A percentile compares a stretch with the other conserved stretches of the same genome.
Conservation (phyloP, 78 protist genomes). For the Chrysochromulina parva region DNA sequence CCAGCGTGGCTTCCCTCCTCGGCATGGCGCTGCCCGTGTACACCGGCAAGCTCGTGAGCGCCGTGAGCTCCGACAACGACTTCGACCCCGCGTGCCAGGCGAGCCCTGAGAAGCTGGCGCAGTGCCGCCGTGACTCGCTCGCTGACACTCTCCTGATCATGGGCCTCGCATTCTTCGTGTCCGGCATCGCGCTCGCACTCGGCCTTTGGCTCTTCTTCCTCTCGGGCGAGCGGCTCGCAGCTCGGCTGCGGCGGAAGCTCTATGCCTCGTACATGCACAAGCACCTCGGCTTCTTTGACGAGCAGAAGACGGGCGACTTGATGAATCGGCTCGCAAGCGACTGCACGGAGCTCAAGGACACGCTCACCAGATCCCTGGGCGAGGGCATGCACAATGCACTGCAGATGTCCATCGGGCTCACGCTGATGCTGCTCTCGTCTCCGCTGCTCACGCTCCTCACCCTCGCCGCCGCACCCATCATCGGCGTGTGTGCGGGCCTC, state of each 20-base stretch:
- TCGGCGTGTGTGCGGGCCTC: neutral
- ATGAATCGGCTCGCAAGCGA: conserved; percentile 49
- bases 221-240: conserved; percentile 15
- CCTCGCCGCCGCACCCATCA: conserved; percentile 30
- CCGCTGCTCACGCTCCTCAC: conserved; percentile 32
- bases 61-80: too few relatives aligned
- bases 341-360: neutral
- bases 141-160: neutral
- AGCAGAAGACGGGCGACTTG: conserved; percentile 83
- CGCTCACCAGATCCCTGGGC: neutral
- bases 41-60: too few relatives aligned
- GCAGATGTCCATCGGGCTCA: neutral
- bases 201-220: neutral
- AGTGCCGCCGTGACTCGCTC: too few relatives aligned
- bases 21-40: too few relatives aligned
- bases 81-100: too few relatives aligned
- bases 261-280: conserved; percentile 31
- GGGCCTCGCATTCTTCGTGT: neutral
- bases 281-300: conserved; percentile 89
- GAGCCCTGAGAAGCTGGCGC: too few relatives aligned
- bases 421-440: neutral
- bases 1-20: too few relatives aligned
- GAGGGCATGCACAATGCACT: neutral
- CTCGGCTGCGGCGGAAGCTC: neutral
- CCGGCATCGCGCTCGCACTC: neutral